Conservation (phyloP, 2,329 filamentous ascomycete genomes). For the Immersiporthe knoxdaviesiana region DNA sequence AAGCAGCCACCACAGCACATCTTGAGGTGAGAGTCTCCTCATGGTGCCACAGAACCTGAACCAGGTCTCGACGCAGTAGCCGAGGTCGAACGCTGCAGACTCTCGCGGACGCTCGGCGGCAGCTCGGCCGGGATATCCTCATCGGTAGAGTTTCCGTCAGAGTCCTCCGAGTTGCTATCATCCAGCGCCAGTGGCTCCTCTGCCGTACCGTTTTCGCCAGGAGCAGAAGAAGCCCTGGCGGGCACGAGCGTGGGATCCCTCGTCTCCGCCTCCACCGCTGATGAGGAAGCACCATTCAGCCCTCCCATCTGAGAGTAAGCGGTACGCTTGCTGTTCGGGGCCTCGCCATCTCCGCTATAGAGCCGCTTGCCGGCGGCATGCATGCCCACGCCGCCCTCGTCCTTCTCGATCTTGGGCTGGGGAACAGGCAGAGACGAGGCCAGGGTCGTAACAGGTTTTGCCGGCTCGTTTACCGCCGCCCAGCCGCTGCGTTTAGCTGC, state of each 20-base stretch:
- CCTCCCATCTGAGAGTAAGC: conserved; percentile 23
- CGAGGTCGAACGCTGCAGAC: conserved; percentile 28
- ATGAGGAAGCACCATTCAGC: neutral
- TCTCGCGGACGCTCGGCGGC: conserved; percentile 38
- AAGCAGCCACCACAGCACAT: neutral
- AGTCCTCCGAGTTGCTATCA: conserved; percentile 36
- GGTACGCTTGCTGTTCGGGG: conserved; percentile 16
- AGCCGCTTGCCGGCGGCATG: conserved; percentile 18
- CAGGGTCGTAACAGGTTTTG: neutral
- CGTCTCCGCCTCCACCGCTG: conserved; percentile 16
- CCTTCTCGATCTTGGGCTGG: neutral
- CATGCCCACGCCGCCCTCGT: neutral
- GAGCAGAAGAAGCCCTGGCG: neutral
- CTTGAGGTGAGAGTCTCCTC: neutral
- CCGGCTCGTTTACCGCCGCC: conserved; percentile 16
- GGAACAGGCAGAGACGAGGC: conserved; percentile 9
- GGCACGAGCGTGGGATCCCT: conserved; percentile 19
- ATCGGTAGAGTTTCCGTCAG: conserved; percentile 30
- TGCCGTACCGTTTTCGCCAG: conserved; percentile 11
- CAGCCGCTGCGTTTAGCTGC: neutral
- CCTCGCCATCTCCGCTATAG: neutral
- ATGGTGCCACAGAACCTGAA: neutral
- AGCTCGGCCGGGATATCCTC: conserved; percentile 42
- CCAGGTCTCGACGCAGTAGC: neutral
- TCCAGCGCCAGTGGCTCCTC: conserved; percentile 27